Base-by-base conservation (phyloP, 1,139 yeast species). In the Blastobotrys malaysiensis region DNA sequence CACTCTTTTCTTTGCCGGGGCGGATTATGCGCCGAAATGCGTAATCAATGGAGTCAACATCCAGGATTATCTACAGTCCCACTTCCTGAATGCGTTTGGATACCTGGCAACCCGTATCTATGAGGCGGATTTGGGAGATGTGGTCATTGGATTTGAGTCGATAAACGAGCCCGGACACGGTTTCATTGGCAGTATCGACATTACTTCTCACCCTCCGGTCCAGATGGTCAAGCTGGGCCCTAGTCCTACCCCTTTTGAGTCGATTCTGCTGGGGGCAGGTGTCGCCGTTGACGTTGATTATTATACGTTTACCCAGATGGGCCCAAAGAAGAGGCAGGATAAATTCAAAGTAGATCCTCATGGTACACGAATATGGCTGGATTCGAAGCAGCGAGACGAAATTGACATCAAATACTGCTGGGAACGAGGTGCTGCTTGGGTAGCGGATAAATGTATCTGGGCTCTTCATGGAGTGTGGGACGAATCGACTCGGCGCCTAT, bases 391-490 rank as follows among this genome's bases (percentile, higher is more conserved):
- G 22, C 57, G 60, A 26, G 72, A 74, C 19, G 74, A 73, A 45
- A 70, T 77, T 51, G 97, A 91, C 65, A 55, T 61, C 4, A 79
- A 77, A 55, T 88, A 88, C 69, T 86, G 86, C 1, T 91, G 95
- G 83, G 65, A 72, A 21, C 78, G 98, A 61, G 76, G 73, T 46
- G 62, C 74, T 0, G 70, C 70, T 1, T 91, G 97, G 97, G 65
- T 71, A 48, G 66, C 84, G 1, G 96, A 95, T 0, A 75, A 73
- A 52, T 91, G 98, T 69, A 77, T 90, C 18, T 91, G 88, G 83
- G 86, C 86, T 11, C 80, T 80, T 54, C 85, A 83, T 59, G 89
- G 85, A 0, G 83, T 91, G 5, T 90, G 97, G 95, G 82, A 81
- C 59, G 62, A 65, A 46, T 68, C 59, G 43, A 68, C 69, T 24